These are phyloP conservation scores for Fusarium subtropicale DNA, from an alignment of 2,329 filamentous ascomycete species.

Conservation along the genomic window DNA sequence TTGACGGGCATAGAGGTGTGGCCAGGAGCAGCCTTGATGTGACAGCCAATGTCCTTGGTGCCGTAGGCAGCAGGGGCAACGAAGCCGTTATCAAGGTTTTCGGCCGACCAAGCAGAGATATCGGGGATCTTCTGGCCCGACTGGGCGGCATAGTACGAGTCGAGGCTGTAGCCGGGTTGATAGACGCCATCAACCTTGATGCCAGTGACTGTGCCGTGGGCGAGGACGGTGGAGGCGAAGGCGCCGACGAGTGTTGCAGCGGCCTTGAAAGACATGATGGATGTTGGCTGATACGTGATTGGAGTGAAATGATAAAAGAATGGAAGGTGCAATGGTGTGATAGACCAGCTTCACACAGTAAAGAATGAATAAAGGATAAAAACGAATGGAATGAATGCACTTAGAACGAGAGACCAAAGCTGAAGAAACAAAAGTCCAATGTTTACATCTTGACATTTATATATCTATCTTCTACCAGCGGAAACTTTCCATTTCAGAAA, in stretches of 20 bases:
- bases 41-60: conserved; percentile 60
- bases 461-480: conserved; percentile 7
- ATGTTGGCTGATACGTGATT: not conserved
- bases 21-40: conserved; percentile 55
- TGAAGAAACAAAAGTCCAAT: conserved; percentile 17
- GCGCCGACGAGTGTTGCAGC: conserved; percentile 37
- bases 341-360: conserved; percentile 49
- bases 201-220: conserved; percentile 42
- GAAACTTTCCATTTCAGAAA: not conserved
- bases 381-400: conserved; percentile 27
- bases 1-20: conserved; percentile 51
- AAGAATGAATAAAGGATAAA: conserved; percentile 43
- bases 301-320: not conserved
- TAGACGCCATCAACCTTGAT: conserved; percentile 43
- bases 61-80: conserved; percentile 56
- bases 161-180: conserved; percentile 33
- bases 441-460: conserved; percentile 7
- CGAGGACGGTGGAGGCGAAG: conserved; percentile 40
- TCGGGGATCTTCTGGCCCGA: conserved; percentile 35
- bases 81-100: conserved; percentile 64
- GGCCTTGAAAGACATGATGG: conserved; percentile 43
- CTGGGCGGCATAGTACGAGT: conserved; percentile 41
- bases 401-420: conserved; percentile 33
- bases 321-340: conserved; percentile 14
- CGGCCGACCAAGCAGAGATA: conserved; percentile 55